Evolutionary conservation across 768 basidiomycete species (phyloP).

Genomic region (Termitomyces sp.): DNA sequence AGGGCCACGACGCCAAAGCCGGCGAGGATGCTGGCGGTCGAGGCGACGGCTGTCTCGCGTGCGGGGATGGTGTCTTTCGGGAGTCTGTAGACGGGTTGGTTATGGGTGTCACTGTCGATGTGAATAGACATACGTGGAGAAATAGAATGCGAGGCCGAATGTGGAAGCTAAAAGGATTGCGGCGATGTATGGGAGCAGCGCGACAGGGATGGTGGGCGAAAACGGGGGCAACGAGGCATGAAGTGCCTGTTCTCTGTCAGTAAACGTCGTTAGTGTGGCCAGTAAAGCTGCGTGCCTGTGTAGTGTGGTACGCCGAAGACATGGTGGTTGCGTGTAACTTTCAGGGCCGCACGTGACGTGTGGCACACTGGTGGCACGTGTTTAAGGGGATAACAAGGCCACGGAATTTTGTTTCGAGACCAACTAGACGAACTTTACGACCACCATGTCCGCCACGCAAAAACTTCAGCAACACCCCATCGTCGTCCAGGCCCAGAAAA

Average conservation of each 20-base stretch:
- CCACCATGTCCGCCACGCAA: slow-evolving; percentile 72
- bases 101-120: not conserved
- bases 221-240: slow-evolving; percentile 71
- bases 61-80: slow-evolving; percentile 63
- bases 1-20: slow-evolving; percentile 89
- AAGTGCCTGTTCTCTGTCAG: slow-evolving; percentile 38
- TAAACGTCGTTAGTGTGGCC: slow-evolving; percentile 19
- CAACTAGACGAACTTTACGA: slow-evolving; percentile 18
- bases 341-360: slow-evolving; percentile 14
- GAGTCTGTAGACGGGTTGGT: slow-evolving; percentile 45
- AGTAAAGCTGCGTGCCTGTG: slow-evolving; percentile 39
- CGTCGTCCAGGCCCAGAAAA: slow-evolving; percentile 79
- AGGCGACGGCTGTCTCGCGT: slow-evolving; percentile 68
- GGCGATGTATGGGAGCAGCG: slow-evolving; percentile 70
- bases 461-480: slow-evolving; percentile 87
- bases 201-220: slow-evolving; percentile 62
- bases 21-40: slow-evolving; percentile 71
- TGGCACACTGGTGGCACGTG: slow-evolving; percentile 18
- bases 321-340: slow-evolving; percentile 34
- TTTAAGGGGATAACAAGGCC: slow-evolving; percentile 16
- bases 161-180: slow-evolving; percentile 69
- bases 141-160: slow-evolving; percentile 87
- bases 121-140: slow-evolving; percentile 64
- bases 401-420: slow-evolving; percentile 18
- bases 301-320: too few relatives aligned